A percentile compares a stretch with the other conserved stretches of the same genome.
These are phyloP conservation scores for Knoxdaviesia capensis DNA, from an alignment of 2,329 filamentous ascomycete species.

Conservation along the genomic window DNA sequence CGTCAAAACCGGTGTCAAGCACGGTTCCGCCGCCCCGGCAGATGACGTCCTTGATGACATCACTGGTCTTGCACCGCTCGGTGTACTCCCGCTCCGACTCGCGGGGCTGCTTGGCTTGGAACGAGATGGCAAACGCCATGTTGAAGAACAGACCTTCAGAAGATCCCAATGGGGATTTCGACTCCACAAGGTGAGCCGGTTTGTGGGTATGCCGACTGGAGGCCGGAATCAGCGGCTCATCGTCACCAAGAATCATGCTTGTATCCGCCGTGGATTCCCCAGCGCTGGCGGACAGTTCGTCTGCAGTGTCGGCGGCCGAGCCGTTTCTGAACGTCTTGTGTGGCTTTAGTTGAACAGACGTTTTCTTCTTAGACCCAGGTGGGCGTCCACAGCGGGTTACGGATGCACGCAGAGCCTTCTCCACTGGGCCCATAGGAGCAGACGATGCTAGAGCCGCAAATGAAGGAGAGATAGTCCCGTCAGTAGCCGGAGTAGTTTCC, in stretches of 20 bases:
- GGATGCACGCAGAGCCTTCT: too few relatives aligned
- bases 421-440: too few relatives aligned
- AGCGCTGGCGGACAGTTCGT: neutral
- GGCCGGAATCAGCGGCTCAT: neutral
- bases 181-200: neutral
- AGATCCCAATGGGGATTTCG: neutral
- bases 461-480: too few relatives aligned
- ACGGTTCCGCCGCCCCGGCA: slow-evolving; percentile 50
- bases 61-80: slow-evolving; percentile 18
- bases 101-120: slow-evolving; percentile 28
- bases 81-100: slow-evolving; percentile 29
- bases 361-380: too few relatives aligned
- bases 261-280: neutral
- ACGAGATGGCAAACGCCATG: slow-evolving; percentile 80
- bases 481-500: too few relatives aligned
- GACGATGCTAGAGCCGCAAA: too few relatives aligned
- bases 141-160: slow-evolving; percentile 37
- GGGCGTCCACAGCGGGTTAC: too few relatives aligned
- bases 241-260: neutral
- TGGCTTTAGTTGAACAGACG: too few relatives aligned
- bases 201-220: neutral
- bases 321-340: neutral
- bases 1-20: slow-evolving; percentile 57
- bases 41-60: slow-evolving; percentile 39
- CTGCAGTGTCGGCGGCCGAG: neutral